phyloP scores from a whole-genome alignment of 2,329 filamentous ascomycete genomes.

The Clonostachys sp. region DNA sequence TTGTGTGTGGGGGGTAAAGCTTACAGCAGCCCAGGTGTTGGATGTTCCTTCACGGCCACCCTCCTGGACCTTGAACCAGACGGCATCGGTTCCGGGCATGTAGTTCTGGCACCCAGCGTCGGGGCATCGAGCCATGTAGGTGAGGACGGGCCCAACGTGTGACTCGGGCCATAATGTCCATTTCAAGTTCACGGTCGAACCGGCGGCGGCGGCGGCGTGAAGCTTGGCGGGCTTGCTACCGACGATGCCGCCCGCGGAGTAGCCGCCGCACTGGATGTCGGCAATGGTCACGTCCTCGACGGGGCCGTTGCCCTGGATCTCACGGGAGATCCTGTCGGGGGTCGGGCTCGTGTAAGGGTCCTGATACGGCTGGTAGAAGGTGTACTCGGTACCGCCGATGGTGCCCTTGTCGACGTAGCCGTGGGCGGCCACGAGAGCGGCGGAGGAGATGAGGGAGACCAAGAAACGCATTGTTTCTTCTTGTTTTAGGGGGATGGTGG shows the following conservation, averaged over 20 bases:
- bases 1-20: conserved; percentile 7
- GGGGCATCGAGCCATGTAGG: conserved; percentile 57
- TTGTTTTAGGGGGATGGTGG: too few relatives aligned
- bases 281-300: conserved; percentile 45
- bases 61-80: conserved; percentile 54
- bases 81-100: conserved; percentile 38
- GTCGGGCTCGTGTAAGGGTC: conserved; percentile 37
- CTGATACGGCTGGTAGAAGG: conserved; percentile 28
- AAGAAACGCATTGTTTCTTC: too few relatives aligned
- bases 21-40: conserved; percentile 39
- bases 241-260: conserved; percentile 37
- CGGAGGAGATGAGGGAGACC: conserved; percentile 15
- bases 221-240: conserved; percentile 48
- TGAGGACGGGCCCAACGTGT: conserved; percentile 50
- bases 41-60: conserved; percentile 42
- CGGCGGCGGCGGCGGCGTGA: conserved; percentile 47
- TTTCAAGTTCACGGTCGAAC: conserved; percentile 44
- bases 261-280: conserved; percentile 54
- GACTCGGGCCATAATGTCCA: conserved; percentile 50
- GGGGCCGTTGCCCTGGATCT: conserved; percentile 53
- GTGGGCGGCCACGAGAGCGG: conserved; percentile 38
- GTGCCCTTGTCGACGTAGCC: conserved; percentile 41
- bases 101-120: conserved; percentile 44
- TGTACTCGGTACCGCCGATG: conserved; percentile 28
- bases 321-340: conserved; percentile 50